These are phyloP conservation scores for Quillaja saponaria DNA, from an alignment of 306 rosid genomes.

Conservation along the genomic window DNA sequence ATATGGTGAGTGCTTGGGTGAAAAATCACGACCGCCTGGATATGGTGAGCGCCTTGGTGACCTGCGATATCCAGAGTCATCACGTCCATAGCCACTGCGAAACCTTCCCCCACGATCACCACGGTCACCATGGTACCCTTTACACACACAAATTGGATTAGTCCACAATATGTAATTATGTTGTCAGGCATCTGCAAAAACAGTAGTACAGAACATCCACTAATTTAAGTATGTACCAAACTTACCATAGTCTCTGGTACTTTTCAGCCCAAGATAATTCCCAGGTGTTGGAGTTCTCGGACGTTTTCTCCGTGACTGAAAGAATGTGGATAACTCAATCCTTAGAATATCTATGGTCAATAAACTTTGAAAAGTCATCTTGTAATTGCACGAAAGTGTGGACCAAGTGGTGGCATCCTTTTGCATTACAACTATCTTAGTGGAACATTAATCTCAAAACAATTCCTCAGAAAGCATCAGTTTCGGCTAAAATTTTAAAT, in stretches of 20 bases:
- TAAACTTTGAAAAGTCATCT: conserved; percentile 20
- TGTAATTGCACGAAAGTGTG: conserved; percentile 4
- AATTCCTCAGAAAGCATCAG: too few species aligned
- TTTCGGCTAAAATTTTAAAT: too few species aligned
- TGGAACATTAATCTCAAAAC: not conserved
- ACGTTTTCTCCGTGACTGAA: conserved; percentile 98
- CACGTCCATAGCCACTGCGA: conserved; percentile 52
- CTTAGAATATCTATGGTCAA: conserved; percentile 18
- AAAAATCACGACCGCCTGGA: conserved; percentile 75
- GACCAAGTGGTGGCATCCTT: conserved; percentile 16
- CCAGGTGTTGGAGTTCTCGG: conserved; percentile 98
- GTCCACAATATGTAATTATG: not conserved
- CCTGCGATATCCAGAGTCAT: conserved; percentile 69
- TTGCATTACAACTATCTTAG: conserved; percentile 14
- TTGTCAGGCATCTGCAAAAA: not conserved
- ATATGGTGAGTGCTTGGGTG: conserved; percentile 79
- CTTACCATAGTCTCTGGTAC: conserved; percentile 78
- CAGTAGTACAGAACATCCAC: not conserved
- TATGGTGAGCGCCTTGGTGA: conserved; percentile 91
- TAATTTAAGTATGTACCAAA: conserved; percentile 1
- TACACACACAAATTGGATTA: not conserved
- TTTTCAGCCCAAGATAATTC: conserved; percentile 93
- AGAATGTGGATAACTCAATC: conserved; percentile 38
- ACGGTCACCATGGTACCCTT: conserved; percentile 50
- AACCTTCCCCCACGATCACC: conserved; percentile 47